Evolutionary conservation across 2,329 filamentous ascomycete species (phyloP).

Genomic region (Zymoseptoria crescenta): DNA sequence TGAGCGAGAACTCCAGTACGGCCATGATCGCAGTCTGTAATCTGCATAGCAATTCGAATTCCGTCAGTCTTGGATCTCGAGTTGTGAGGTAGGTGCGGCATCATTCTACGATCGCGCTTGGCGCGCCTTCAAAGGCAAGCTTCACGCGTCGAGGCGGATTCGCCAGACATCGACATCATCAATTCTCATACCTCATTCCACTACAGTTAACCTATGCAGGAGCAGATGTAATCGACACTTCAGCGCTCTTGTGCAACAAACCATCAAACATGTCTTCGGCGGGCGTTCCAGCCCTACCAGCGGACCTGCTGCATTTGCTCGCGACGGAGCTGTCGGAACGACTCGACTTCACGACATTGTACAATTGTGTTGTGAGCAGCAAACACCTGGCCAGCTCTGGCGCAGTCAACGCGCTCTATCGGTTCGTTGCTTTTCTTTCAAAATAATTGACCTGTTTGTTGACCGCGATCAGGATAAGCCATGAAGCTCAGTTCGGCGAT

Average conservation of each 20-base stretch:
- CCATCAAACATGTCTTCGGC: constrained; percentile 5
- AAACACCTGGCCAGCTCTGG: constrained; percentile 48
- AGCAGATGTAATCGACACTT: background rate
- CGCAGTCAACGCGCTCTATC: constrained; percentile 56
- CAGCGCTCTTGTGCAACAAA: background rate
- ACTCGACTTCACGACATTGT: constrained; percentile 54
- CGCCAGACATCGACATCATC: constrained; percentile 1
- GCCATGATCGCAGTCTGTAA: constrained; percentile 30
- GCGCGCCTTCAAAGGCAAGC: background rate
- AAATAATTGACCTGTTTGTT: background rate
- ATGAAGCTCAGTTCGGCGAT: constrained; percentile 39
- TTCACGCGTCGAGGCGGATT: background rate
- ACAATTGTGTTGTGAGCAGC: constrained; percentile 49
- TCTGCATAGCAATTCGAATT: constrained; percentile 1
- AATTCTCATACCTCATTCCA: background rate
- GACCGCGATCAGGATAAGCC: constrained; percentile 32
- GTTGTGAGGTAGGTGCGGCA: constrained; percentile 6
- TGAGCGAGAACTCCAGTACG: constrained; percentile 62
- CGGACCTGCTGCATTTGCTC: constrained; percentile 55
- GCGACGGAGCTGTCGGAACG: constrained; percentile 51
- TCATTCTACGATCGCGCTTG: too few species aligned
- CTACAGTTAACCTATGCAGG: background rate
- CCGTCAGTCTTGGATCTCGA: background rate
- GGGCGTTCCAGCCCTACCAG: constrained; percentile 35
- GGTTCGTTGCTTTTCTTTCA: constrained; percentile 37